Conservation (phyloP, 768 basidiomycete species). For the Phallus indusiatus region DNA sequence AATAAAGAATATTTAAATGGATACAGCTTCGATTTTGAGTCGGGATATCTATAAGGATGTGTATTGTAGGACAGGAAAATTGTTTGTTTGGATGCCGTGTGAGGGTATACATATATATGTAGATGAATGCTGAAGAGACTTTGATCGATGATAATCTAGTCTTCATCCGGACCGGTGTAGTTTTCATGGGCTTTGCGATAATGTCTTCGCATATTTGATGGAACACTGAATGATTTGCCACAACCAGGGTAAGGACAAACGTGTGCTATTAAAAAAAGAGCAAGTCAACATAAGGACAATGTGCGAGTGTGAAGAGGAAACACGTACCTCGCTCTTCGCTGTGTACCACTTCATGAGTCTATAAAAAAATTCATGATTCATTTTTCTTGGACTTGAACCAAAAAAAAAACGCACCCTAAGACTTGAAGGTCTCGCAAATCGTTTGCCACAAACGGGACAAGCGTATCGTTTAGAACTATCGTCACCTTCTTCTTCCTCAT, state of each 20-base stretch:
- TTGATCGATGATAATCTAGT: background rate
- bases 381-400: background rate
- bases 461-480: slow-evolving; percentile 16
- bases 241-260: slow-evolving; percentile 67
- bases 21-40: too few relatives aligned
- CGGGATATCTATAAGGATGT: too few relatives aligned
- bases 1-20: too few relatives aligned
- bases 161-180: background rate
- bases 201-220: slow-evolving; percentile 78
- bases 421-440: slow-evolving; percentile 63
- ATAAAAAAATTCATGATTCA: too few relatives aligned
- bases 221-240: slow-evolving; percentile 72
- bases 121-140: too few relatives aligned
- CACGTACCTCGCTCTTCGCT: slow-evolving; percentile 1
- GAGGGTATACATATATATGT: too few relatives aligned
- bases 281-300: slow-evolving; percentile 11
- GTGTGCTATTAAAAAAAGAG: slow-evolving; percentile 53
- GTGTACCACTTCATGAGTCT: slow-evolving; percentile 6
- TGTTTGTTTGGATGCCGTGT: too few relatives aligned
- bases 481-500: slow-evolving; percentile 7
- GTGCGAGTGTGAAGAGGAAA: background rate
- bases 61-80: too few relatives aligned
- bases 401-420: slow-evolving; percentile 22
- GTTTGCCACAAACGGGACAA: slow-evolving; percentile 43
- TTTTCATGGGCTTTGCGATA: slow-evolving; percentile 37